Percentiles rank a stretch among this genome's conserved stretches.
These are phyloP conservation scores for Penicillium daleae DNA, from an alignment of 495 filamentous ascomycete species.

Conservation along the genomic window DNA sequence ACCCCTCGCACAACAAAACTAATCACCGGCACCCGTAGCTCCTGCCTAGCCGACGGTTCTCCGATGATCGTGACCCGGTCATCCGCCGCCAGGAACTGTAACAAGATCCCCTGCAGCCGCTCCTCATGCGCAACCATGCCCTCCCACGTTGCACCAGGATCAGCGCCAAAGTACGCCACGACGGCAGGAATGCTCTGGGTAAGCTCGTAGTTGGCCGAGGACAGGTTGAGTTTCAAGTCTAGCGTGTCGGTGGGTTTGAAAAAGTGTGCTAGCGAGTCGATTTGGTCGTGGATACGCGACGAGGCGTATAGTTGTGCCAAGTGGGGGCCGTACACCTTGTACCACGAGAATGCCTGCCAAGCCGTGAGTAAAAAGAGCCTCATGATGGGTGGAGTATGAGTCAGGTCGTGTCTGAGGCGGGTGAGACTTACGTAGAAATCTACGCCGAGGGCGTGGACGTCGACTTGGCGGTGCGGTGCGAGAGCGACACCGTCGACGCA, in stretches of 20 bases:
- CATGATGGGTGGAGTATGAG: conserved; percentile 8
- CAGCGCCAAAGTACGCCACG: conserved; percentile 55
- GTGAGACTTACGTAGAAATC: conserved; percentile 63
- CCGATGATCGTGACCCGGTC: conserved; percentile 61
- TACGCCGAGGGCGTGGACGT: conserved; percentile 66
- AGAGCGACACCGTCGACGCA: conserved; percentile 68
- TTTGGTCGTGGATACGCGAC: conserved; percentile 45
- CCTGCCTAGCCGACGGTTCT: conserved; percentile 45
- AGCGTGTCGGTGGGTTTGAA: conserved; percentile 65
- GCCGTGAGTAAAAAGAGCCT: conserved; percentile 4
- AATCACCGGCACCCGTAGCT: conserved; percentile 62
- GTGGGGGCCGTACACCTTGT: conserved; percentile 78
- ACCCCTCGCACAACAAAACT: conserved; percentile 65
- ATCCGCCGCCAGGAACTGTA: conserved; percentile 55
- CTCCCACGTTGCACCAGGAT: conserved; percentile 47
- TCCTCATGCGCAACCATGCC: conserved; percentile 61
- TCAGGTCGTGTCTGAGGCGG: background rate
- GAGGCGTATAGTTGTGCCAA: conserved; percentile 67
- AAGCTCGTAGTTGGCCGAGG: conserved; percentile 68
- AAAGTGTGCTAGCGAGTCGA: conserved; percentile 64
- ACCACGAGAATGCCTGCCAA: conserved; percentile 62
- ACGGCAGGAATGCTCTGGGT: conserved; percentile 60
- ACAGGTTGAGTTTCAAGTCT: conserved; percentile 65
- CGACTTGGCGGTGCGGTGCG: conserved; percentile 69
- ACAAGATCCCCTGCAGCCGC: conserved; percentile 58